Conservation (phyloP, 2,329 filamentous ascomycete species). For the Aspergillus fischeri region DNA sequence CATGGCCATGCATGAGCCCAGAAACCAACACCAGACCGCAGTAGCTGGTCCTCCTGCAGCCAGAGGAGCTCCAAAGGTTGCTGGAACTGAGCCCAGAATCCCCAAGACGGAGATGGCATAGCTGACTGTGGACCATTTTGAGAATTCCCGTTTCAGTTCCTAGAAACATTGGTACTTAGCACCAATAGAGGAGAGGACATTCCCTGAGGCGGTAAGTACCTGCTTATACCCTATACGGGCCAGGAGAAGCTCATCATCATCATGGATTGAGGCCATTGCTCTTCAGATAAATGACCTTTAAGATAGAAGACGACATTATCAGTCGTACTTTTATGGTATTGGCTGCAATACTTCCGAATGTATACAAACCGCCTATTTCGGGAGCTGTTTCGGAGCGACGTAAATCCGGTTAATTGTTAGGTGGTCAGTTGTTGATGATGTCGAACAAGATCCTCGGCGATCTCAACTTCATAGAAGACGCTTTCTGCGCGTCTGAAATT, state of each 20-base stretch:
- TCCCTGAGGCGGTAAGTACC: constrained; percentile 35
- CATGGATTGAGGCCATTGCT: constrained; percentile 42
- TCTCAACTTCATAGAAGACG: background rate
- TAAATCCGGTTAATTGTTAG: constrained; percentile 27
- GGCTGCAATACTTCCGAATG: background rate
- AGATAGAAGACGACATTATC: background rate
- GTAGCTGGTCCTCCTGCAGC: constrained; percentile 59
- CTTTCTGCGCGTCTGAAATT: constrained; percentile 2
- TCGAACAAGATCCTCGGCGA: background rate
- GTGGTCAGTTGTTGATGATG: constrained; percentile 32
- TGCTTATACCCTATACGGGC: constrained; percentile 61
- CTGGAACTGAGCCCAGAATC: constrained; percentile 62
- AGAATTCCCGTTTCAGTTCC: constrained; percentile 61
- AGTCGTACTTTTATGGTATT: background rate
- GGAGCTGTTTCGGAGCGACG: constrained; percentile 20
- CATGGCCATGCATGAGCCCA: constrained; percentile 61
- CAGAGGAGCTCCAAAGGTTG: constrained; percentile 58
- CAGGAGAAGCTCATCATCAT: constrained; percentile 58
- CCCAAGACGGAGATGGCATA: constrained; percentile 64
- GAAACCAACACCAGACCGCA: constrained; percentile 63
- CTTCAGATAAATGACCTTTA: background rate
- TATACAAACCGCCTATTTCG: background rate
- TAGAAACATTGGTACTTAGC: constrained; percentile 21
- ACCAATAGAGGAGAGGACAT: background rate
- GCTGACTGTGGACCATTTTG: constrained; percentile 62